These are phyloP conservation scores for Amorphotheca resinae DNA, from an alignment of 495 filamentous ascomycete species.

Conservation along the genomic window DNA sequence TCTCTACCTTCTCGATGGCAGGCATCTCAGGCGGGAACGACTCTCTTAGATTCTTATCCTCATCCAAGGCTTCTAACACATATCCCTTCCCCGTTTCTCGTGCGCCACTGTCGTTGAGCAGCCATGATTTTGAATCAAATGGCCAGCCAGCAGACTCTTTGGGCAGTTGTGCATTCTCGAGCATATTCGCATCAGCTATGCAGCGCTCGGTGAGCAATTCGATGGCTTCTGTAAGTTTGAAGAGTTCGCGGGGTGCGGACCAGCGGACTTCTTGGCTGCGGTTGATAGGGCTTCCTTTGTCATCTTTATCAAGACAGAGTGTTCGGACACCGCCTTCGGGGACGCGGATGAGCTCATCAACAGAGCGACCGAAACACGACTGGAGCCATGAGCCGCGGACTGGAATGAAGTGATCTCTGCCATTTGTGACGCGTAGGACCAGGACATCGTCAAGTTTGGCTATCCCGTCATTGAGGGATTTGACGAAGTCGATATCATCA, in stretches of 20 bases:
- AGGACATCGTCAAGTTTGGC: constrained; percentile 69
- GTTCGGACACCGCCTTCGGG: constrained; percentile 45
- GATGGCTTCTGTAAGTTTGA: constrained; percentile 73
- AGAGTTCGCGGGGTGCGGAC: constrained; percentile 73
- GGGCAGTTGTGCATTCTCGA: constrained; percentile 38
- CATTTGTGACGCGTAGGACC: constrained; percentile 72
- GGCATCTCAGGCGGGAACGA: constrained; percentile 46
- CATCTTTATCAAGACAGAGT: constrained; percentile 7
- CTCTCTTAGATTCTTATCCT: constrained; percentile 41
- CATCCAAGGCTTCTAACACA: constrained; percentile 58
- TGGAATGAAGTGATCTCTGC: constrained; percentile 85
- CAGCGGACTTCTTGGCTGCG: constrained; percentile 33
- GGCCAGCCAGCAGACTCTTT: constrained; percentile 54
- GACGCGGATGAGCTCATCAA: constrained; percentile 73
- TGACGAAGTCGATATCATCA: constrained; percentile 47
- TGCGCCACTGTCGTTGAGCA: constrained; percentile 11
- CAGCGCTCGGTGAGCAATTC: constrained; percentile 62
- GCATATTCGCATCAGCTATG: constrained; percentile 77
- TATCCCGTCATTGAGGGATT: constrained; percentile 55
- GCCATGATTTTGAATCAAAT: constrained; percentile 41
- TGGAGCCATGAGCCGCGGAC: constrained; percentile 66
- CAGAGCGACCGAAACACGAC: constrained; percentile 68
- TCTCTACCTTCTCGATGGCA: constrained; percentile 53
- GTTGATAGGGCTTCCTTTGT: constrained; percentile 10
- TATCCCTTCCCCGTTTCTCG: constrained; percentile 17